A percentile compares a stretch with the other conserved stretches of the same genome.
Conservation (phyloP, 108 stramenopile genomes). For the Nitzschia putrida region DNA sequence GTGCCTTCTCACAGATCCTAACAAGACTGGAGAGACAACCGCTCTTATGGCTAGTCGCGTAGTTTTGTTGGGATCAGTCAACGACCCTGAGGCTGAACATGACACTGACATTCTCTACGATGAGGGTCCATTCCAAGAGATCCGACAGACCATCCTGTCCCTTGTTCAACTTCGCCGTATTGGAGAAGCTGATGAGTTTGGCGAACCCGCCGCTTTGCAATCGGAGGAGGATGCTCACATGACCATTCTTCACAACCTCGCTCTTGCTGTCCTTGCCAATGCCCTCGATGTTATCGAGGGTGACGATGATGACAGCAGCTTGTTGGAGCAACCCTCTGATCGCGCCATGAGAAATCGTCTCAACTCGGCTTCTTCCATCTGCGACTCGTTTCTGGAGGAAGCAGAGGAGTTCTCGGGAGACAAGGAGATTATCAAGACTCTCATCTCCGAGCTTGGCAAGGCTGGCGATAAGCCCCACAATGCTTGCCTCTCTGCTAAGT, state of each 20-base stretch:
- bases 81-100: conserved; percentile 48
- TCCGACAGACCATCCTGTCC: conserved; percentile 75
- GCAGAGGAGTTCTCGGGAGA: conserved; percentile 53
- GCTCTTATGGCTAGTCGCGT: conserved; percentile 82
- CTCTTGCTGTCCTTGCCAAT: conserved; percentile 82
- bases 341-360: conserved; percentile 45
- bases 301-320: conserved; percentile 39
- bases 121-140: conserved; percentile 76
- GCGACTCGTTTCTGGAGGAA: conserved; percentile 67
- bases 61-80: conserved; percentile 69
- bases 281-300: conserved; percentile 70
- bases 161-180: conserved; percentile 70
- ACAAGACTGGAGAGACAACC: conserved; percentile 69
- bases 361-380: conserved; percentile 42
- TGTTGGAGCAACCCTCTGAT: conserved; percentile 39
- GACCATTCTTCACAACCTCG: conserved; percentile 73
- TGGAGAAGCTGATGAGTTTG: conserved; percentile 62
- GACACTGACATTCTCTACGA: conserved; percentile 59
- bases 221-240: conserved; percentile 61
- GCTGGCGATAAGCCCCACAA: conserved; percentile 81
- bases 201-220: conserved; percentile 38
- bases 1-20: conserved; percentile 77
- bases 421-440: conserved; percentile 75
- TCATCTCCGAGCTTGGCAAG: conserved; percentile 74
- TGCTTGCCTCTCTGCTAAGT: conserved; percentile 81